These are phyloP conservation scores for Floccularia luteovirens DNA, from an alignment of 768 basidiomycete species.

Conservation along the genomic window DNA sequence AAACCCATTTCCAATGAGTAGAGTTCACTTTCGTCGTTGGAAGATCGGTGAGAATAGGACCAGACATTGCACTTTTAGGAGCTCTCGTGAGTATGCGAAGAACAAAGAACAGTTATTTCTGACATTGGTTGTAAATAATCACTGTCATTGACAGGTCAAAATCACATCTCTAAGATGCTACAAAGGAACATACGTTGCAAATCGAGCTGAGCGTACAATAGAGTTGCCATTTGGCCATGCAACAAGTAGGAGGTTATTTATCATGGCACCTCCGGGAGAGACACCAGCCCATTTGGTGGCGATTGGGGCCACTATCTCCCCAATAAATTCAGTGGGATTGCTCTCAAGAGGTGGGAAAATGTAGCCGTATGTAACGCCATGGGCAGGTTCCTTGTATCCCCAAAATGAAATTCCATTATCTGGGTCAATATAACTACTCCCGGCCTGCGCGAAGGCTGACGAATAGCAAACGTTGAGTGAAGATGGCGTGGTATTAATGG, in stretches of 20 bases:
- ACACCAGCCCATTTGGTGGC: conserved; percentile 49
- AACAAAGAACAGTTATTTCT: conserved; percentile 8
- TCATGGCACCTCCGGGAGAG: conserved; percentile 47
- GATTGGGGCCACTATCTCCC: conserved; percentile 51
- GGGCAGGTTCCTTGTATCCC: conserved; percentile 33
- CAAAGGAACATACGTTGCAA: conserved; percentile 36
- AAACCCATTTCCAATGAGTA: conserved; percentile 65
- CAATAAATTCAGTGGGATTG: conserved; percentile 49
- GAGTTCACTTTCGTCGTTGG: conserved; percentile 43
- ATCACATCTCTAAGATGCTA: conserved; percentile 1
- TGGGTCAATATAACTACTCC: conserved; percentile 36
- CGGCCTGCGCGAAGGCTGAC: conserved; percentile 35
- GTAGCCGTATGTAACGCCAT: conserved; percentile 38
- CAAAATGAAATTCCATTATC: conserved; percentile 50
- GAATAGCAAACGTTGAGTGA: background rate
- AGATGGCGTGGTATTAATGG: background rate
- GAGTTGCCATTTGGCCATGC: conserved; percentile 52
- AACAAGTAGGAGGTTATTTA: conserved; percentile 46
- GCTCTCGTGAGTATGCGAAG: background rate
- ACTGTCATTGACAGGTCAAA: conserved; percentile 16
- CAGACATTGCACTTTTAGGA: conserved; percentile 29
- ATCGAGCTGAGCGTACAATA: conserved; percentile 46
- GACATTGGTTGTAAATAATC: conserved; percentile 45
- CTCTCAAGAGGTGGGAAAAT: conserved; percentile 41
- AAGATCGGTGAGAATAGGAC: conserved; percentile 45